Evolutionary conservation across 1,284 basidiomycete species (phyloP).

Genomic region (Puccinia brachypodii): DNA sequence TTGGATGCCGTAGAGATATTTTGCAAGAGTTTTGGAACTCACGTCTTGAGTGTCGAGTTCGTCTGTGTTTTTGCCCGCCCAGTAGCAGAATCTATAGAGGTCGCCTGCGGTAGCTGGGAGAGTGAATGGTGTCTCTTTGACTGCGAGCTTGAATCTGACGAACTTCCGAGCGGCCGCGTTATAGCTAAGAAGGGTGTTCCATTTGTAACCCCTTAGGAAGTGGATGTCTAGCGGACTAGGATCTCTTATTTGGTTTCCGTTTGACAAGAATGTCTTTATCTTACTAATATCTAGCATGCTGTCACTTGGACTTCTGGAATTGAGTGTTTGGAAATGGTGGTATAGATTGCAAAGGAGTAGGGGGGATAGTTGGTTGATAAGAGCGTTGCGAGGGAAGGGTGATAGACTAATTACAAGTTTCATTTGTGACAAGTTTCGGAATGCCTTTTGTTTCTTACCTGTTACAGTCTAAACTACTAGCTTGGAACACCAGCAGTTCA

Average conservation of each 20-base stretch:
- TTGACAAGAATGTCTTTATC: background rate
- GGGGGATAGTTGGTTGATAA: no score
- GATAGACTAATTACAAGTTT: no score
- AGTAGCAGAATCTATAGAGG: slow-evolving; percentile 12
- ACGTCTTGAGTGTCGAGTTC: background rate
- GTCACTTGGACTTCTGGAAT: no score
- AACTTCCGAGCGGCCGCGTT: background rate
- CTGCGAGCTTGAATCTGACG: background rate
- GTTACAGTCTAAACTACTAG: no score
- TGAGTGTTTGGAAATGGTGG: no score
- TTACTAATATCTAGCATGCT: no score
- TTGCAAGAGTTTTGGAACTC: background rate
- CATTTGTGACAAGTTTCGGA: no score
- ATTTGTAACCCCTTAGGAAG: background rate
- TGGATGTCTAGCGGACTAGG: background rate
- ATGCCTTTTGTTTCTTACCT: background rate
- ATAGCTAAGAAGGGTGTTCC: background rate
- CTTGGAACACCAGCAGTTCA: background rate
- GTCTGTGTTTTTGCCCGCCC: background rate
- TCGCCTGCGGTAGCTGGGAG: background rate
- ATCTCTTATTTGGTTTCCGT: background rate
- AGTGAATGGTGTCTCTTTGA: background rate
- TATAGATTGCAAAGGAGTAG: no score
- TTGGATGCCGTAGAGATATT: background rate
- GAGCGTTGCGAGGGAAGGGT: no score